Conservation (phyloP, 2,329 filamentous ascomycete genomes). For the Hymenoscyphus linearis region DNA sequence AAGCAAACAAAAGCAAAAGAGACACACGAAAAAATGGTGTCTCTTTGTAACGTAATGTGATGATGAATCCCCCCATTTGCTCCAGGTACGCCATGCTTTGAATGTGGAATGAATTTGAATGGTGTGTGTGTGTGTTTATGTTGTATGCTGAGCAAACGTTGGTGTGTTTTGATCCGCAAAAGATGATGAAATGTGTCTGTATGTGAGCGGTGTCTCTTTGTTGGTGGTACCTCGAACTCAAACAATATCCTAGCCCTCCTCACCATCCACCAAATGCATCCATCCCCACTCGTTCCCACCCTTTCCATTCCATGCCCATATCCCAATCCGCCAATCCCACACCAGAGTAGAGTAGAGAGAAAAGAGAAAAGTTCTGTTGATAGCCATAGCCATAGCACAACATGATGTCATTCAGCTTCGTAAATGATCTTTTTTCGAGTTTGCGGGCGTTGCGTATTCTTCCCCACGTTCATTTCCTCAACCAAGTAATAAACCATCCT, state of each 20-base stretch:
- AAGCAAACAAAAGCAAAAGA: background rate
- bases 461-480: background rate
- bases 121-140: background rate
- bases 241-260: background rate
- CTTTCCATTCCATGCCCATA: background rate
- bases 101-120: background rate
- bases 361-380: background rate
- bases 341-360: background rate
- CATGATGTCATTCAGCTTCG: background rate
- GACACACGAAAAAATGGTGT: background rate
- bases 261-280: background rate
- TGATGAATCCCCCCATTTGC: background rate
- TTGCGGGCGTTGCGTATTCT: background rate
- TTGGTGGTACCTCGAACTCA: background rate
- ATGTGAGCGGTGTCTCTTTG: background rate
- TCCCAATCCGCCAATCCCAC: background rate
- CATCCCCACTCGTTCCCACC: background rate
- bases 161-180: background rate
- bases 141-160: background rate
- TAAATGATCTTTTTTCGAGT: background rate
- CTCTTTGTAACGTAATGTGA: background rate
- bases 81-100: background rate
- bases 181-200: background rate
- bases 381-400: background rate
- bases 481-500: conserved; percentile 7